Evolutionary conservation across 768 basidiomycete species (phyloP), one percentile per base, ranked within the genome.

Genomic region (Inosperma sp.): DNA sequence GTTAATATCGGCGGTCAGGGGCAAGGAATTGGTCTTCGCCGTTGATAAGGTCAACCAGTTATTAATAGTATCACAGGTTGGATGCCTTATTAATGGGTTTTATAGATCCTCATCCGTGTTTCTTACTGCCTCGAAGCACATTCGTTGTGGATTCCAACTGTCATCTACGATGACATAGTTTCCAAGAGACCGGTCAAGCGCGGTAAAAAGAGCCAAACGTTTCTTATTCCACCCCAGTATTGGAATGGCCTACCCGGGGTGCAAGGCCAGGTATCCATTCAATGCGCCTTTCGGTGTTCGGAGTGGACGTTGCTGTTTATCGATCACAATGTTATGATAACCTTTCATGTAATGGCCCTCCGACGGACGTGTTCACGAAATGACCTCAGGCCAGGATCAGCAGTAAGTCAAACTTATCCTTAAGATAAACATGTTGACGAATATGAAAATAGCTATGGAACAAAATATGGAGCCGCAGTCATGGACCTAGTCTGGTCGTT

Each of bases 241-340:
- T 34, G 31, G 31, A 9, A n/a, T 9, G 31, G 31, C 10, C 31
- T n/a, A 9, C 31, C 31, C 31, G 31, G 31, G 31, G 31, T n/a
- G n/a, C n/a, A n/a, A n/a, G n/a, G n/a, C n/a, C n/a, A n/a, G n/a
- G n/a, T n/a, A n/a, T n/a, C n/a, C n/a, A n/a, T n/a, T n/a, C n/a
- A n/a, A n/a, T n/a, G n/a, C n/a, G n/a, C n/a, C n/a, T n/a, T n/a
- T n/a, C 10, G n/a, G 31, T 34, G 31, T n/a, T 33, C 26, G 23
- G 26, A 52, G 17, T 52, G 45, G 45, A 48, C 51, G 22, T 26
- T 48, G 16, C 13, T 52, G 3, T 52, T 48, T 52, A n/a, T n/a
- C 10, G 51, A 52, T 34, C 51, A 52, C 27, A 46, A 48, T 13
- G 31, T 34, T 6, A 14, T 48, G 29, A 52, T 52, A 16, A n/a